phyloP scores from a whole-genome alignment of 148 eudicot genomes.

The Bassia scoparia region DNA sequence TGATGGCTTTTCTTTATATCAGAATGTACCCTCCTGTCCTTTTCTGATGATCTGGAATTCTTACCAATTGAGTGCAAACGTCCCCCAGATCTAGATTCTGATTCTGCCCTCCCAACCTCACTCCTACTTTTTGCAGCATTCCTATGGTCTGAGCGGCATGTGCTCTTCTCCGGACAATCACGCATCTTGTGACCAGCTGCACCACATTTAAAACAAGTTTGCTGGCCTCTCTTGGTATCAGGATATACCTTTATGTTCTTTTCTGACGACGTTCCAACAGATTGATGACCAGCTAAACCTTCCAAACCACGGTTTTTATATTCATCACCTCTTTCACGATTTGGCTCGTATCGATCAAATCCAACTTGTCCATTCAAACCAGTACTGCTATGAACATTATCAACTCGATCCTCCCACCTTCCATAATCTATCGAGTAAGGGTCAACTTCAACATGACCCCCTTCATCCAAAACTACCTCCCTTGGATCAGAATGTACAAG shows the following conservation, averaged over 20 bases:
- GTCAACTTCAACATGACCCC: constrained; percentile 19
- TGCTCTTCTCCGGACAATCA: constrained; percentile 25
- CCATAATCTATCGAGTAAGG: constrained; percentile 30
- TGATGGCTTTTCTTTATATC: constrained; percentile 10
- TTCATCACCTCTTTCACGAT: constrained; percentile 22
- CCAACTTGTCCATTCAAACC: constrained; percentile 23
- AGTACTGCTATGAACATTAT: constrained; percentile 23
- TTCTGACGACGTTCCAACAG: constrained; percentile 17
- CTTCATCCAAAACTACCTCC: constrained; percentile 22
- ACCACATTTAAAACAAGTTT: constrained; percentile 37
- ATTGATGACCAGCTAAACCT: constrained; percentile 3
- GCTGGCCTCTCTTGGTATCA: constrained; percentile 14
- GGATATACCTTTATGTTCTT: constrained; percentile 16
- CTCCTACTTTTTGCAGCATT: constrained; percentile 10
- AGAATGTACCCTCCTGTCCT: constrained; percentile 13
- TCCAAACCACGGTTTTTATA: constrained; percentile 1
- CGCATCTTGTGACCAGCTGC: constrained; percentile 33
- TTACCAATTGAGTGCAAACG: constrained; percentile 17
- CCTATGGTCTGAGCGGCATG: constrained; percentile 12
- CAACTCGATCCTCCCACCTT: constrained; percentile 42
- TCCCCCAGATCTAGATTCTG: constrained; percentile 24
- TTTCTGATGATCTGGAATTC: constrained; percentile 27
- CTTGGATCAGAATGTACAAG: constrained; percentile 14
- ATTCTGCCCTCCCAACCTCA: constrained; percentile 18
- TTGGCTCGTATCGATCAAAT: constrained; percentile 55